A percentile compares a stretch with the other conserved stretches of the same genome.
These are phyloP conservation scores for Stachybotrys chartarum DNA, from an alignment of 2,329 filamentous ascomycete genomes.

Conservation along the genomic window DNA sequence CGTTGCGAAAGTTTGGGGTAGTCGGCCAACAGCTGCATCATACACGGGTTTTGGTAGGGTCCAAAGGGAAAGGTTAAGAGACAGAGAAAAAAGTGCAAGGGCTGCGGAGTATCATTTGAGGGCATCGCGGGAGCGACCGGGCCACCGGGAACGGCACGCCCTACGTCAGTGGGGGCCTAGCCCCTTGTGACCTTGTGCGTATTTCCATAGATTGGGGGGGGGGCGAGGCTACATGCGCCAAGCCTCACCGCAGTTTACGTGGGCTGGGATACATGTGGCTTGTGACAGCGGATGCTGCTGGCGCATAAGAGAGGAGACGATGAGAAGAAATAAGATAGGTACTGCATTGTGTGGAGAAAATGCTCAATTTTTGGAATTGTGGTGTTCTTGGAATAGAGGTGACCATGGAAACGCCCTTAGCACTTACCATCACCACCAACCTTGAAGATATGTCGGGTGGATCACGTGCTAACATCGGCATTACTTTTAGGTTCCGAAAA, in stretches of 20 bases:
- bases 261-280: no score
- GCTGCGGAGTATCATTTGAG: background rate
- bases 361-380: no score
- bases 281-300: no score
- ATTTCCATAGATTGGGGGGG: background rate
- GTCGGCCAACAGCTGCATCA: background rate
- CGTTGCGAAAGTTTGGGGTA: background rate
- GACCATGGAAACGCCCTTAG: no score
- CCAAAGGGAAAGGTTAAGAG: no score
- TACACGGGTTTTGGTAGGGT: background rate
- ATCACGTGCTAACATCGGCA: background rate
- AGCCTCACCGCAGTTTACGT: no score
- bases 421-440: no score
- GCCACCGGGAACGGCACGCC: background rate
- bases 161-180: background rate
- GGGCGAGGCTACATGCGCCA: background rate
- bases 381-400: no score
- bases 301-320: no score
- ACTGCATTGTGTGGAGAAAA: no score
- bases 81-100: background rate
- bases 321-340: no score
- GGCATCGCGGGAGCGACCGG: background rate
- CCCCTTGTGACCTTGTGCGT: background rate
- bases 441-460: background rate
- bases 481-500: background rate